A percentile compares a stretch with the other conserved stretches of the same genome.
Evolutionary conservation across 257 asterid species (phyloP).

Genomic region (Knoxia roxburghii): DNA sequence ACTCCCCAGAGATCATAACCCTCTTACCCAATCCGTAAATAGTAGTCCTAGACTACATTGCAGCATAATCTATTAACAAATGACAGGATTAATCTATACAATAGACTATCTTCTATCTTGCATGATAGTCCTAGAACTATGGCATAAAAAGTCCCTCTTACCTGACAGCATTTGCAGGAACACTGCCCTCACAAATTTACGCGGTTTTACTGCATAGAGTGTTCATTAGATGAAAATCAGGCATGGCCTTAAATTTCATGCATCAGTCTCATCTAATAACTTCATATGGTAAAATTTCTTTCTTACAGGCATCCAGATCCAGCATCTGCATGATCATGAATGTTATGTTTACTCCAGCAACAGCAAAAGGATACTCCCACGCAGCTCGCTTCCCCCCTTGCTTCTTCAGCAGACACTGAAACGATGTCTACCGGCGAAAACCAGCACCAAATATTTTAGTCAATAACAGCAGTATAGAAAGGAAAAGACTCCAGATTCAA

Average conservation of each 20-base stretch:
- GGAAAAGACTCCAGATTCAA: background rate
- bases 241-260: slow-evolving; percentile 7
- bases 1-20: too few species aligned
- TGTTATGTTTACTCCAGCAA: slow-evolving; percentile 79
- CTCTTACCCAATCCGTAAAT: too few species aligned
- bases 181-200: slow-evolving; percentile 52
- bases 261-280: background rate
- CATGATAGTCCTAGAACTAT: too few species aligned
- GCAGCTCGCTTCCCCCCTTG: slow-evolving; percentile 67
- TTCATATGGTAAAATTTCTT: background rate
- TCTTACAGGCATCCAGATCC: slow-evolving; percentile 72
- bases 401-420: slow-evolving; percentile 63
- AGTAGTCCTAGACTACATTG: too few species aligned
- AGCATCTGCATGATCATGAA: slow-evolving; percentile 89
- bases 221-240: slow-evolving; percentile 20
- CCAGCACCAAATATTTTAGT: background rate
- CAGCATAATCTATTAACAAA: too few species aligned
- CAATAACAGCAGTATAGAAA: background rate
- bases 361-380: slow-evolving; percentile 97
- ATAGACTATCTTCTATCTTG: too few species aligned
- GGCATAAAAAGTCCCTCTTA: slow-evolving; percentile 15
- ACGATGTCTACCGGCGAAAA: slow-evolving; percentile 41
- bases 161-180: slow-evolving; percentile 69
- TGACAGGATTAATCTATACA: too few species aligned
- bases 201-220: slow-evolving; percentile 60